A percentile compares a stretch with the other conserved stretches of the same genome.
These are phyloP conservation scores for carrot (Daucus carota) DNA, from an alignment of 129 eudicot genomes.

Conservation along the genomic window DH1_v3.0 NC_030382.2:40235501-40236000, in stretches of 20 bases:
- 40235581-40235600: no score
- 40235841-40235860: not conserved
- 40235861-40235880: not conserved
- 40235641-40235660: no score
- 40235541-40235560: no score
- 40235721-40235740: no score
- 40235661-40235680: no score
- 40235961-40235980: not conserved
- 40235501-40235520: no score
- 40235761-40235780: not conserved
- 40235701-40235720: no score
- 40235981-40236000: not conserved
- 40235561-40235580: no score
- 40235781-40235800: not conserved
- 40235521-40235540: no score
- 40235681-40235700: no score
- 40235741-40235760: not conserved
- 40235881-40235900: not conserved
- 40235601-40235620: no score
- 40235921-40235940: conserved; percentile 4
- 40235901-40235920: not conserved
- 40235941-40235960: conserved; percentile 4
- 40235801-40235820: not conserved
- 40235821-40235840: not conserved
- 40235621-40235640: no score